These are phyloP conservation scores for Tylopilus intermedius DNA, from an alignment of 768 basidiomycete genomes.

Conservation along the genomic window DNA sequence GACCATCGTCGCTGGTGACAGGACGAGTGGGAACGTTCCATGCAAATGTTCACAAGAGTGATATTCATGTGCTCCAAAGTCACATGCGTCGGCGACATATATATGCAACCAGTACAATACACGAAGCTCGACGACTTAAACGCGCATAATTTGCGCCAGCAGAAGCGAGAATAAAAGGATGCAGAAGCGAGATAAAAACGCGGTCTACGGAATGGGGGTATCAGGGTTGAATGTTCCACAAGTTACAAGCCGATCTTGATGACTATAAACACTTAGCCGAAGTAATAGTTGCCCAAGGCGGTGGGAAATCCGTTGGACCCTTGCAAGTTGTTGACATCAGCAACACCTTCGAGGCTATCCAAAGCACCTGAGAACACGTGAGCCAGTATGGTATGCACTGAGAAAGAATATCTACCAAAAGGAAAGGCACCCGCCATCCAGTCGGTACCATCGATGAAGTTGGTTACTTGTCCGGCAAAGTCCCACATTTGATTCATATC, in stretches of 20 bases:
- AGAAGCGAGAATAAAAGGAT: background rate
- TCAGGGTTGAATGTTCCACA: constrained; percentile 9
- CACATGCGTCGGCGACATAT: constrained; percentile 10
- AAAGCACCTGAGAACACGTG: constrained; percentile 36
- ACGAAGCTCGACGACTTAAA: constrained; percentile 10
- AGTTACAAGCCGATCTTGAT: background rate
- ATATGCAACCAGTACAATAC: constrained; percentile 20
- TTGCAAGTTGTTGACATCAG: constrained; percentile 45
- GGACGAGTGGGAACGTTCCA: constrained; percentile 3
- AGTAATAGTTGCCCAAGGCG: constrained; percentile 41
- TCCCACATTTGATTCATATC: constrained; percentile 32
- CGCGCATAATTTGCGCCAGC: constrained; percentile 1
- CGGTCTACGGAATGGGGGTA: constrained; percentile 18
- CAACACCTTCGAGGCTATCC: constrained; percentile 46
- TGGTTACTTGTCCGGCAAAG: constrained; percentile 41
- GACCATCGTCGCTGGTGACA: constrained; percentile 26
- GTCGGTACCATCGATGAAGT: constrained; percentile 39
- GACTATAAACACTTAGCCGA: constrained; percentile 20
- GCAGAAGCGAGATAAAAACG: background rate
- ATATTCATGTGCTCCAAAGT: constrained; percentile 22
- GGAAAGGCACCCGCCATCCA: constrained; percentile 40
- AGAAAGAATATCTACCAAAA: constrained; percentile 51
- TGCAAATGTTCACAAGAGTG: background rate
- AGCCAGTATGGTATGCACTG: background rate
- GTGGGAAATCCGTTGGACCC: constrained; percentile 40